A percentile compares a stretch with the other conserved stretches of the same genome.
Evolutionary conservation across 1,284 basidiomycete genomes (phyloP).

Genomic region (Boletus semigastroideus): DNA sequence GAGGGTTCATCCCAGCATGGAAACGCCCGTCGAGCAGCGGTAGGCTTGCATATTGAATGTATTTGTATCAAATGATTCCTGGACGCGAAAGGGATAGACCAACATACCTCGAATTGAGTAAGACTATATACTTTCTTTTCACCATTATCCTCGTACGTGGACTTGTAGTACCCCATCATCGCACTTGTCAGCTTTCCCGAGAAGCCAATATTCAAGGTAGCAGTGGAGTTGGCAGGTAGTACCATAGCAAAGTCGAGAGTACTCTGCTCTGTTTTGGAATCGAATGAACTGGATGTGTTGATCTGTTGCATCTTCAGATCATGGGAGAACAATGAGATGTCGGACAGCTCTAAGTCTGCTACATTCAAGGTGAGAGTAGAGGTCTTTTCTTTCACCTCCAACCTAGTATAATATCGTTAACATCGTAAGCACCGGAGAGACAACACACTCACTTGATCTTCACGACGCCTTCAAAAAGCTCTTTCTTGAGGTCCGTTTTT

Average conservation of each 20-base stretch:
- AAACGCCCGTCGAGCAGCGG: slow-evolving; percentile 80
- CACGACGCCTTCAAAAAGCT: slow-evolving; percentile 77
- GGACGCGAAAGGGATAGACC: neutral
- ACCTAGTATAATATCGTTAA: slow-evolving; percentile 40
- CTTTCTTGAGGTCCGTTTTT: slow-evolving; percentile 78
- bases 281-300: slow-evolving; percentile 51
- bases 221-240: slow-evolving; percentile 62
- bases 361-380: slow-evolving; percentile 71
- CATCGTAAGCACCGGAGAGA: slow-evolving; percentile 4
- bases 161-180: slow-evolving; percentile 76
- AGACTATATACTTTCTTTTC: slow-evolving; percentile 70
- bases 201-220: slow-evolving; percentile 63
- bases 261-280: slow-evolving; percentile 64
- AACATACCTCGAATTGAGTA: slow-evolving; percentile 77
- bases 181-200: slow-evolving; percentile 61
- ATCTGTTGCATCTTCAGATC: slow-evolving; percentile 54
- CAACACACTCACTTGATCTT: slow-evolving; percentile 59
- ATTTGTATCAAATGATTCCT: slow-evolving; percentile 22
- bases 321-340: slow-evolving; percentile 63
- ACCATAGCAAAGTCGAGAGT: slow-evolving; percentile 56
- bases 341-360: slow-evolving; percentile 67
- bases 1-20: slow-evolving; percentile 94
- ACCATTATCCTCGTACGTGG: slow-evolving; percentile 54
- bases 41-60: slow-evolving; percentile 52
- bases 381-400: slow-evolving; percentile 72